Base-by-base conservation (phyloP, 768 basidiomycete species). In the Pulveroboletus sp. region DNA sequence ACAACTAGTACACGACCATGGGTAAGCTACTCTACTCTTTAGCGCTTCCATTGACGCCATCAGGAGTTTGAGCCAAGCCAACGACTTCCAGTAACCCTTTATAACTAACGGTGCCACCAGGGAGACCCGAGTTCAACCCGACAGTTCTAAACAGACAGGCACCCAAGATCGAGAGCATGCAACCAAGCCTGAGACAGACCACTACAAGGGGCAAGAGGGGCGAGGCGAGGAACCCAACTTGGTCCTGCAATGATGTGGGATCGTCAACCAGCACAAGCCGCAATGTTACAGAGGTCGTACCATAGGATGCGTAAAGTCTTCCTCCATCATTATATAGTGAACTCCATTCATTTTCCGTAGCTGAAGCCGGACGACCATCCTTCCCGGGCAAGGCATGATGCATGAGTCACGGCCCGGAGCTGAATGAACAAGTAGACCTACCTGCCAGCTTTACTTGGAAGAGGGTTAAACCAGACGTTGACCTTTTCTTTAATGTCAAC, bases 301-400 rank as follows among this genome's bases (percentile, higher is more conserved):
- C 51, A 79, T 77, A 3, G 82, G 73, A 56, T 79, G 78, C 53
- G 77, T 78, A 48, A 80, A 76, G 58, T 83, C 81, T 56, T 85
- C 81, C 55, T 86, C 82, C 45, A 69, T 62, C 1, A 67, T 56
- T 41, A 86, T 83, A 42, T 75, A 73, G 57, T 73, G 72, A 3
- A 65, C 43, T 1, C 64, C 71, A 17, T 66, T 61, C 38, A 65
- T 62, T 60, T 80, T 71, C 39, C 65, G 71, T n/a, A 86, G 72
- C 3, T 70, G 76, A 39, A 86, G 58, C 43, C 77, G 76, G 26
- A 76, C 72, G 21, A 81, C 36, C 38, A 82, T 69, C 21, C 78
- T 80, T 56, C 40, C 17, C 27, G 30, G 14, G 15, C 10, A 43
- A 48, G 8, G 6, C 11, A n/a, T 4, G 7, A 21, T 3, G 21